Conservation (phyloP, 2,329 filamentous ascomycete species). For the Coniochaeta prunicola region DNA sequence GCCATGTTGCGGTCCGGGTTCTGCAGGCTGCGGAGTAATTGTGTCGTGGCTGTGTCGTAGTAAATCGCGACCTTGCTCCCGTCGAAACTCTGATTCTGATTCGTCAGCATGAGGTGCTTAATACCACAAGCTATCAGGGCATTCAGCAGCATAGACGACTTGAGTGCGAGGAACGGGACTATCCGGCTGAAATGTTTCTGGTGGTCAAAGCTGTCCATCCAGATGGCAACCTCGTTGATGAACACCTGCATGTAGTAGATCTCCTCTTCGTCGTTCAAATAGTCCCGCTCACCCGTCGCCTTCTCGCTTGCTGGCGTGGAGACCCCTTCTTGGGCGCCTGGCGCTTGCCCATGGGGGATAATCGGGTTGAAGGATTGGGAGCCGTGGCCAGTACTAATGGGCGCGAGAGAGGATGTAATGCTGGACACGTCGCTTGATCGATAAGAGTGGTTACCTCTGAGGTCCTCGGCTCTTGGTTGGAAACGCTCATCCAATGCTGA, state of each 20-base stretch:
- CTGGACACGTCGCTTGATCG: constrained; percentile 30
- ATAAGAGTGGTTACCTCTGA: constrained; percentile 17
- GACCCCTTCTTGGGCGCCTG: constrained; percentile 23
- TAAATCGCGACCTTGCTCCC: constrained; percentile 75
- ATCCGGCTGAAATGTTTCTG: constrained; percentile 80
- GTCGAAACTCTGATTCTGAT: constrained; percentile 56
- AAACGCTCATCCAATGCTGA: constrained; percentile 12
- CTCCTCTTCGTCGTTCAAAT: constrained; percentile 68
- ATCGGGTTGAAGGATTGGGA: constrained; percentile 18
- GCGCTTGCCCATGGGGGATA: constrained; percentile 11
- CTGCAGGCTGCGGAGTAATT: constrained; percentile 68
- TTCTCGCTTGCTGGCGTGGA: constrained; percentile 36
- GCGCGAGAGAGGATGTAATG: constrained; percentile 27
- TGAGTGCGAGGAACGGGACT: constrained; percentile 75
- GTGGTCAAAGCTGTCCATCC: constrained; percentile 90
- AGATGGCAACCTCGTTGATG: constrained; percentile 79
- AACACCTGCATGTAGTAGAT: constrained; percentile 88
- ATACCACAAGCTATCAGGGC: constrained; percentile 85
- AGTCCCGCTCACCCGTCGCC: constrained; percentile 42
- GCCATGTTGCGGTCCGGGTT: constrained; percentile 79
- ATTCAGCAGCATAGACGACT: constrained; percentile 82
- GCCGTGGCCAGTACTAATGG: constrained; percentile 20
- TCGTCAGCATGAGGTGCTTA: constrained; percentile 67
- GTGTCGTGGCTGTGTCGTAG: constrained; percentile 77
- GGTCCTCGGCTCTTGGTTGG: constrained; percentile 16